Base-by-base conservation (phyloP, 2,329 filamentous ascomycete genomes). In the Ascochyta clinopodiicola region DNA sequence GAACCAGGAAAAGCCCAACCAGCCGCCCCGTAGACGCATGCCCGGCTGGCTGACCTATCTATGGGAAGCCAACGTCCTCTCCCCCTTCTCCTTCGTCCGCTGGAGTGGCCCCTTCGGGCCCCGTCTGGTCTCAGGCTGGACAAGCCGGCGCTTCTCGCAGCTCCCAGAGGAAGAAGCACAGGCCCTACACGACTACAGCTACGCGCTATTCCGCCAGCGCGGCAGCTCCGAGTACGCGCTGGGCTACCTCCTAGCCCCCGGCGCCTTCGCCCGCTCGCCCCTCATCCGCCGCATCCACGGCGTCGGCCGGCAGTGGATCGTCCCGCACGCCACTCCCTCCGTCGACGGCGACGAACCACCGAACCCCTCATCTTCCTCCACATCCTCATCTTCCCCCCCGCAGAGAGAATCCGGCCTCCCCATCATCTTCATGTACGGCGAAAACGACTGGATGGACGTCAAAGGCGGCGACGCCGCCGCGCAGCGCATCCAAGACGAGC, bases 381-480 rank as follows among this genome's bases (percentile, higher is more conserved):
- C 40, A 44, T n/a, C 44, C 34, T 7, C 6, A 32, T 5, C 37
- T 35, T 12, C 42, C 17, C 35, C 44, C 48, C 31, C 31, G 5
- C 49, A 15, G 63, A 67, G 21, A 75, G 80, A 9, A 85, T 89
- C 83, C 0, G 92, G 93, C 1, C 81, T 92, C 44, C 94, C 95
- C 0, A 81, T 98, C 29, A 84, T 98, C 8, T 85, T 99, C 72
- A 93, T 98, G 90, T 99, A 99, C 72, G 95, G 95, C 60, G 93
- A 98, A 68, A 88, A 95, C 70, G 95, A 99, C 80, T 99, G 95
- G 95, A 99, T 99, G 95, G 95, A 99, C 64, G 88, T 95, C 8
- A 86, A 87, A 0, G 95, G 93, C 25, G 95, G 95, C 0, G 86
- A 88, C 42, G 92, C 90, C 0, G 88, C 93, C 0, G 86, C 90